These are phyloP conservation scores for Flaveria brownii DNA, from an alignment of 129 eudicot genomes.

Conservation along the genomic window DNA sequence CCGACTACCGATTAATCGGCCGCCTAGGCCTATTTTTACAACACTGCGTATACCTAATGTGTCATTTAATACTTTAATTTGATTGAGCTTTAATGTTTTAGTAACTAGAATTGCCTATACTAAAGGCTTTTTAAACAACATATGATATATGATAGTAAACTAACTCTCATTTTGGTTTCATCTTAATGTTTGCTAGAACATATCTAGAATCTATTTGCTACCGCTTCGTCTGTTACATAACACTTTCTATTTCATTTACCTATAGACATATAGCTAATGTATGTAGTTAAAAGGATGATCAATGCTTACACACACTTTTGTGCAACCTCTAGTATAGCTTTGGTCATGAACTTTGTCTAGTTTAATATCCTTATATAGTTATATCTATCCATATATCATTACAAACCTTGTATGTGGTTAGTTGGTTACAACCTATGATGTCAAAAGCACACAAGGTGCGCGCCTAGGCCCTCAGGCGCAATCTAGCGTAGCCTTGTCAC, in stretches of 20 bases:
- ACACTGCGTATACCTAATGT: neutral
- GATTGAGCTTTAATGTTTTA: neutral
- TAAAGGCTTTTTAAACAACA: too few relatives aligned
- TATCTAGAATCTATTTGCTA: neutral
- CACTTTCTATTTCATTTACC: neutral
- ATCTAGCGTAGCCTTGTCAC: too few relatives aligned
- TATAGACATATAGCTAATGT: neutral
- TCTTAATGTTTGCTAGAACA: neutral
- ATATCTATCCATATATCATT: neutral
- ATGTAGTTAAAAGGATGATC: neutral
- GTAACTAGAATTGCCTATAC: neutral
- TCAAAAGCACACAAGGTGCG: too few relatives aligned
- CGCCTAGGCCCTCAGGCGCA: neutral
- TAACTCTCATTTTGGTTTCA: neutral
- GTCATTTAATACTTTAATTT: neutral
- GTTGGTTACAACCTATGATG: neutral
- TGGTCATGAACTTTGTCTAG: neutral
- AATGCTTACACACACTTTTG: neutral
- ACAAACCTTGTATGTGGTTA: neutral
- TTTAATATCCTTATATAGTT: neutral
- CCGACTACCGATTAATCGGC: too few relatives aligned
- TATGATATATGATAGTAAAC: neutral
- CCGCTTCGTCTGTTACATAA: neutral
- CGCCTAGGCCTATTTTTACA: too few relatives aligned
- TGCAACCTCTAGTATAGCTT: slow-evolving; percentile 1